These are phyloP conservation scores for Tetradesmus lagerheimii DNA, from an alignment of 139 green algal species.

Conservation along the genomic window DNA sequence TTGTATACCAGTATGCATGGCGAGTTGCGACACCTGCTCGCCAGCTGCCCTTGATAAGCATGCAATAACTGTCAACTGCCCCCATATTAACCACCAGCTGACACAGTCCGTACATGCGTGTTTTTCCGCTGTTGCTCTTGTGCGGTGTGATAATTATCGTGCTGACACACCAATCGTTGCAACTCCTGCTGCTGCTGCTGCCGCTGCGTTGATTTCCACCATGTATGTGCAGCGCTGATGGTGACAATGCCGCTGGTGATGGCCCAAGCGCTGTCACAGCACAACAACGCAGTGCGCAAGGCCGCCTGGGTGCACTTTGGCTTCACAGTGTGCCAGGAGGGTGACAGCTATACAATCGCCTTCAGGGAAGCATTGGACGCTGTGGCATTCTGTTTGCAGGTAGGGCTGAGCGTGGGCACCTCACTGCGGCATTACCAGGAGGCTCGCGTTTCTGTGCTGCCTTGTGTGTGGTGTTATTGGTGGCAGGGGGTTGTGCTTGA, in stretches of 20 bases:
- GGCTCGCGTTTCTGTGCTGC: no score
- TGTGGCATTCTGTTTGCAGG: constrained; percentile 65
- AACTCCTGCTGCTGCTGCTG: constrained; percentile 32
- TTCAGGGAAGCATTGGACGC: constrained; percentile 66
- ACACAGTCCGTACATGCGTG: no score
- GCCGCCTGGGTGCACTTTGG: constrained; percentile 62
- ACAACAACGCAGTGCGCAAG: constrained; percentile 62
- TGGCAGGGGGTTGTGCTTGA: neutral
- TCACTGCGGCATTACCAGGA: no score
- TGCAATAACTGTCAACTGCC: no score
- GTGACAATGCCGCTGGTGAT: constrained; percentile 45
- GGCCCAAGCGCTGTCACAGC: constrained; percentile 18
- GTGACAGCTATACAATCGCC: constrained; percentile 54
- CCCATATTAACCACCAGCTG: no score
- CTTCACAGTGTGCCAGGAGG: constrained; percentile 62
- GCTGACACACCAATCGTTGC: no score
- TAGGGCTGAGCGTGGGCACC: no score
- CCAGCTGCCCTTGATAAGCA: no score
- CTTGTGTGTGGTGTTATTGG: neutral
- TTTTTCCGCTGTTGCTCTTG: no score
- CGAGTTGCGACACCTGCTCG: no score
- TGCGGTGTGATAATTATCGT: no score
- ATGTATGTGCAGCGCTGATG: constrained; percentile 49
- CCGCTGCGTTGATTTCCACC: neutral
- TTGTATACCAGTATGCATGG: neutral